Evolutionary conservation across 2,329 filamentous ascomycete species (phyloP), one percentile per base, ranked within the genome.

Genomic region (Aspergillus sp.): DNA sequence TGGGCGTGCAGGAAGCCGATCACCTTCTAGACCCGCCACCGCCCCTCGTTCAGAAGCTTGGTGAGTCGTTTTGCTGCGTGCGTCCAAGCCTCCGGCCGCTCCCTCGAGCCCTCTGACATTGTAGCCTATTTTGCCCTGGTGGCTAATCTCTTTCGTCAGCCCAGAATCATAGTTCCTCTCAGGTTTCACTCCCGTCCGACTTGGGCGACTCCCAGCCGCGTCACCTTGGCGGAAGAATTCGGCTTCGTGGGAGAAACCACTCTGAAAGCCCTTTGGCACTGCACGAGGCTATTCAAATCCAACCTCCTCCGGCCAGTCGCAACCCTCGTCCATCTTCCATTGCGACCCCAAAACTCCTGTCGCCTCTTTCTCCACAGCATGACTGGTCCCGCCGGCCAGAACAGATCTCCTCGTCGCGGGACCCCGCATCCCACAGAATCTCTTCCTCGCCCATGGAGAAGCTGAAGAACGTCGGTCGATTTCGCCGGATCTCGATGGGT

Each of bases 401-500:
- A 46, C 59, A 61, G 49, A 57, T 55, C 52, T 47, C 58, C 50
- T 61, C 54, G 48, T 45, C 58, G 54, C 54, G 48, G 38, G 4
- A 63, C 64, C 50, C 53, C 62, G 23, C 62, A 51, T 28, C 64
- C 55, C 17, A 67, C n/a, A 65, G 67, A 34, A 43, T 22, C 38
- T 52, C 49, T 48, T 58, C 45, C 25, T 69, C 71, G 15, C 63
- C 67, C 47, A 69, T 71, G 61, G 66, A 66, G 25, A 75, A 70
- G 54, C 53, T 74, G 59, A 74, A 72, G 54, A 66, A 59, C 38
- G 69, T 73, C 25, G 64, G 68, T n/a, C 69, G 64, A 45, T 68
- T 70, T 30, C 72, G 71, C 19, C 68, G 72, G 19, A 57, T 66
- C 15, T 75, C 73, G 2, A 64, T 70, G 19, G 59, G 59, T 3